Evolutionary conservation across 1,284 basidiomycete genomes (phyloP).

Genomic region (Abortiporus biennis): DNA sequence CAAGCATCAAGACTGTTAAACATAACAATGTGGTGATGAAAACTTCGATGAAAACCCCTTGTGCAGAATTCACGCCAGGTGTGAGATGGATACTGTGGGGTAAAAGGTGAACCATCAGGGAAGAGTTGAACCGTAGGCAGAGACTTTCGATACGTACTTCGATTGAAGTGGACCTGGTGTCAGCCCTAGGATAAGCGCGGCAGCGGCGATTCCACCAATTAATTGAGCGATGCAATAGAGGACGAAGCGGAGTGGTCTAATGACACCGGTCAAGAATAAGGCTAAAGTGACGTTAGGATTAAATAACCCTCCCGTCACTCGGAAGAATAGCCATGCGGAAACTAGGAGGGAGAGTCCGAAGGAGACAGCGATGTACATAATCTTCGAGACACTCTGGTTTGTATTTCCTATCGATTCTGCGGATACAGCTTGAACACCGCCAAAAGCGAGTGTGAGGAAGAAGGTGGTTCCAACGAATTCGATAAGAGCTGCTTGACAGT

Average conservation of each 20-base stretch:
- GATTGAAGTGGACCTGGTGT: slow-evolving; percentile 55
- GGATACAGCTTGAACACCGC: slow-evolving; percentile 46
- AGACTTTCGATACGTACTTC: too few species aligned
- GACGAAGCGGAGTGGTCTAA: slow-evolving; percentile 55
- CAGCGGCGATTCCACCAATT: slow-evolving; percentile 54
- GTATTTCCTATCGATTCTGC: slow-evolving; percentile 17
- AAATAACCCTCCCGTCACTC: slow-evolving; percentile 66
- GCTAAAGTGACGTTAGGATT: slow-evolving; percentile 67
- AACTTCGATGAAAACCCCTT: slow-evolving; percentile 71
- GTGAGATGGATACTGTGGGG: slow-evolving; percentile 40
- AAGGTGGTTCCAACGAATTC: slow-evolving; percentile 53
- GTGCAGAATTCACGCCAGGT: slow-evolving; percentile 38
- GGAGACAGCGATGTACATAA: slow-evolving; percentile 53
- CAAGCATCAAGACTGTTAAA: slow-evolving; percentile 62
- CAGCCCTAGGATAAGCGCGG: slow-evolving; percentile 54
- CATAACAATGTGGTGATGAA: slow-evolving; percentile 60
- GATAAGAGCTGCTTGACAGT: slow-evolving; percentile 39
- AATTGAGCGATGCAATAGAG: slow-evolving; percentile 61
- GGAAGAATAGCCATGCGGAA: slow-evolving; percentile 70
- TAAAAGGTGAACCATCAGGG: too few species aligned
- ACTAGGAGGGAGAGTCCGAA: slow-evolving; percentile 67
- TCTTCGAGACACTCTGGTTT: slow-evolving; percentile 32
- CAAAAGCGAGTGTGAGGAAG: slow-evolving; percentile 56
- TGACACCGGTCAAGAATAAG: slow-evolving; percentile 51
- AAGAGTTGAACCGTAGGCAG: too few species aligned